Evolutionary conservation across 352 stramenopile genomes (phyloP).

Genomic region (Aphanomyces astaci): DNA sequence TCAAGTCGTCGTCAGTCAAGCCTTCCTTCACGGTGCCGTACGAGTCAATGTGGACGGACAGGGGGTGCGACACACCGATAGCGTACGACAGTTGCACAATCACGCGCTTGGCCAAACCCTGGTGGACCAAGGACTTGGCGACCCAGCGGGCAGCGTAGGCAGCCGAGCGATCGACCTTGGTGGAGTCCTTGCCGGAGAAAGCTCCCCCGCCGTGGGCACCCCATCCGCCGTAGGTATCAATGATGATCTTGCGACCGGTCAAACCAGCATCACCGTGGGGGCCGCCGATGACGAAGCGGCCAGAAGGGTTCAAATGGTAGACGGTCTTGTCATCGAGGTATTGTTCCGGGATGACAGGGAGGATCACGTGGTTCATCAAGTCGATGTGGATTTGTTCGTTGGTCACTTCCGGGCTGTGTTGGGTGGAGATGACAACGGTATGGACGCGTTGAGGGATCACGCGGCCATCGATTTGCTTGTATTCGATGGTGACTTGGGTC

Average conservation of each 20-base stretch:
- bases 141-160: constrained; percentile 98
- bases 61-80: constrained; percentile 95
- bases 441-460: constrained; percentile 96
- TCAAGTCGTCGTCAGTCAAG: constrained; percentile 93
- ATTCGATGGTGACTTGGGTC: constrained; percentile 98
- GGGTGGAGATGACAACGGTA: constrained; percentile 99
- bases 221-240: constrained; percentile 99
- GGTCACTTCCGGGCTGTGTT: constrained; percentile 97
- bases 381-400: constrained; percentile 98
- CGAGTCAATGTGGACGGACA: constrained; percentile 97
- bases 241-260: constrained; percentile 98
- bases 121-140: constrained; percentile 96
- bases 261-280: constrained; percentile 98
- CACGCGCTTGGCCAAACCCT: constrained; percentile 89
- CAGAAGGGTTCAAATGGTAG: constrained; percentile 99
- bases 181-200: constrained; percentile 99
- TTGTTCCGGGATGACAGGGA: constrained; percentile 96
- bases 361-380: constrained; percentile 99
- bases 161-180: constrained; percentile 98
- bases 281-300: constrained; percentile 98
- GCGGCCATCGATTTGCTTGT: constrained; percentile 93
- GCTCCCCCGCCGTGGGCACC: constrained; percentile 97
- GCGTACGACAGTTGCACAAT: constrained; percentile 98
- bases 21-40: constrained; percentile 96
- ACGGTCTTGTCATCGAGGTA: constrained; percentile 99